A percentile compares a stretch with the other conserved stretches of the same genome.
These are phyloP conservation scores for Saccharomyces eubayanus DNA, from an alignment of 805 yeast genomes.

Conservation along the genomic window DNA sequence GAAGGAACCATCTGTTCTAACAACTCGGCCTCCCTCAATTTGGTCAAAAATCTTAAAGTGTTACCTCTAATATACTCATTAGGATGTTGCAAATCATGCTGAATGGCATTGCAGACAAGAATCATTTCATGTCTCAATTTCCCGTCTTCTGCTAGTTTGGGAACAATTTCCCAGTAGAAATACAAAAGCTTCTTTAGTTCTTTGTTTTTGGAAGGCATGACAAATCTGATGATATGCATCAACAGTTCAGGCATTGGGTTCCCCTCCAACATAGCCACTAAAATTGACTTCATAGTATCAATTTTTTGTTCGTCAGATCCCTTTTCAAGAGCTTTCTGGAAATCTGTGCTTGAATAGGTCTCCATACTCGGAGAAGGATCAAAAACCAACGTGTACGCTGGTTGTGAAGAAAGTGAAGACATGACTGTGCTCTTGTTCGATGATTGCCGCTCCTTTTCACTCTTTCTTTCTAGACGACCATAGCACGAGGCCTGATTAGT, in stretches of 20 bases:
- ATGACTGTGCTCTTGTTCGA: conserved; percentile 4
- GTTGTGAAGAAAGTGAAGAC: conserved; percentile 19
- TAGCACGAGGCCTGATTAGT: background rate
- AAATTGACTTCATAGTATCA: conserved; percentile 80
- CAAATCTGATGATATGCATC: conserved; percentile 94
- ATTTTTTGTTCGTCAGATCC: conserved; percentile 84
- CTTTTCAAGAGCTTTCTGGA: conserved; percentile 71
- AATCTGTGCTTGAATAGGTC: conserved; percentile 57
- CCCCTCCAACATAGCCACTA: conserved; percentile 83
- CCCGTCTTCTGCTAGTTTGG: conserved; percentile 80
- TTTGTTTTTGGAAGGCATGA: conserved; percentile 92
- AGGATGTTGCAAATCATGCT: conserved; percentile 95
- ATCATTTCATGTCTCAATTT: conserved; percentile 97
- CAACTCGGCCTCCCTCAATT: conserved; percentile 85
- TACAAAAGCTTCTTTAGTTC: conserved; percentile 86
- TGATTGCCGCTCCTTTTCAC: background rate
- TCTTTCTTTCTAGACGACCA: background rate
- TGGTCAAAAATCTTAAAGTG: conserved; percentile 83
- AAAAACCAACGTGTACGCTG: conserved; percentile 71
- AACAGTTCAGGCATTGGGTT: conserved; percentile 85
- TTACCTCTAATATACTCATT: conserved; percentile 95
- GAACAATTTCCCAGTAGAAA: conserved; percentile 97
- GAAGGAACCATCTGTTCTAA: conserved; percentile 93
- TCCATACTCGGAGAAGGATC: conserved; percentile 62
- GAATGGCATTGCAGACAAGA: conserved; percentile 94